Evolutionary conservation across 176 grass and related monocot genomes (phyloP), one percentile per base, ranked within the genome.

Genomic region (Poa pratensis): DNA sequence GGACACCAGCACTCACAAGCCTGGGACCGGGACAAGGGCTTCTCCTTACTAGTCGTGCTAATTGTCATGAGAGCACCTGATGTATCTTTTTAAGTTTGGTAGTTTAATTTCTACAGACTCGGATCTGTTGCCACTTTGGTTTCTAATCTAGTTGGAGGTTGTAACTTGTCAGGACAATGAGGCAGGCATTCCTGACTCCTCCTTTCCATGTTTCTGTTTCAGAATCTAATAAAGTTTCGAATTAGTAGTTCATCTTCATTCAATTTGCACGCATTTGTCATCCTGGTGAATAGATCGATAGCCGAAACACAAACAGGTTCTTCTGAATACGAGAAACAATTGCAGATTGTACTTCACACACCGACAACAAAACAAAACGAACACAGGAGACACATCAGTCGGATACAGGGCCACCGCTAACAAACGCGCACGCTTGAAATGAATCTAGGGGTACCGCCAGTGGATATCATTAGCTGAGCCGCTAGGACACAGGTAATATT

Each of bases 1-100:
- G 80, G 86, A 87, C 73, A 83, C 89, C 19, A 78, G 80, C 37
- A 61, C 83, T 26, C 84, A 76, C 78, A 88, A 81, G 86, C 62
- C 79, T 9, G 73, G 54, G 32, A 75, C 73, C 5, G 83, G 72
- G 30, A 75, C 72, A 4, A 91, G 71, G 71, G 81, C 89, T 51
- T 5, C 4, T 51, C 49, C 49, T 4, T 59, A 83, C 10, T 79
- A 50, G 13, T 65, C 26, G 43, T 62, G 64, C 54, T 35, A 17
- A 51, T 51, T 51, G 14, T 23, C 27, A 55, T 48, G 54, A 7
- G 43, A 8, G 7, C 32, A 61, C 50, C 68, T 64, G 18, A 18
- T 81, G 75, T 77, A 52, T 68, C 40, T 77, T 52, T 68, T 5
- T 7, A 60, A 45, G 46, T 66, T 81, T 17, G 49, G 68, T 50